phyloP scores from a whole-genome alignment of 2,329 filamentous ascomycete genomes.

The Penicillium sp. region DNA sequence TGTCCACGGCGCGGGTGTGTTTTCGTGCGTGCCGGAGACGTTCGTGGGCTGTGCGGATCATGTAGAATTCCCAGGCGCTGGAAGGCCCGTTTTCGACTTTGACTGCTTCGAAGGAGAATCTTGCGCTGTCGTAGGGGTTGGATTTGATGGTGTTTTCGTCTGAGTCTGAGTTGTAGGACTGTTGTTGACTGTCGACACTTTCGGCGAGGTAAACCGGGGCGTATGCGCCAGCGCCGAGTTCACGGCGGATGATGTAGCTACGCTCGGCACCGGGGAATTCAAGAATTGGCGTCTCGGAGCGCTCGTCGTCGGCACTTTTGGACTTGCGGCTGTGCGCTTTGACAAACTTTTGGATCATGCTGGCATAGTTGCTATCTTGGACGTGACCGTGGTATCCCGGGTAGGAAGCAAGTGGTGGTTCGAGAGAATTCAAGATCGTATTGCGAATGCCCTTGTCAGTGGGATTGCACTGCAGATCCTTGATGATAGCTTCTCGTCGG shows the following conservation, averaged over 20 bases:
- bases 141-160: constrained; percentile 51
- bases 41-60: constrained; percentile 80
- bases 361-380: constrained; percentile 67
- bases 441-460: constrained; percentile 77
- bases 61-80: constrained; percentile 93
- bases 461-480: constrained; percentile 85
- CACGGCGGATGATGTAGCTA: constrained; percentile 78
- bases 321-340: constrained; percentile 65
- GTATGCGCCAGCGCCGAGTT: constrained; percentile 92
- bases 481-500: constrained; percentile 70
- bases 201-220: constrained; percentile 94
- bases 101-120: constrained; percentile 77
- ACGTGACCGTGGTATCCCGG: constrained; percentile 79
- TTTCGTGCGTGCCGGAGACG: constrained; percentile 69
- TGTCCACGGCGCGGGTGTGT: constrained; percentile 71
- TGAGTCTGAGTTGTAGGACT: constrained; percentile 42
- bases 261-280: constrained; percentile 69
- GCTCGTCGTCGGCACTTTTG: constrained; percentile 62
- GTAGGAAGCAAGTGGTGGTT: constrained; percentile 76
- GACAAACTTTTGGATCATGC: constrained; percentile 81
- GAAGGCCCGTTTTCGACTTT: constrained; percentile 89
- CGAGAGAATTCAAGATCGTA: constrained; percentile 74
- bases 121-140: constrained; percentile 35
- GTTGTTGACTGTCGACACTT: constrained; percentile 63
- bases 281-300: constrained; percentile 67